Evolutionary conservation across 441 rosid species (phyloP), one percentile per base, ranked within the genome.

Genomic region (Pelargonium exstipulatum): DNA sequence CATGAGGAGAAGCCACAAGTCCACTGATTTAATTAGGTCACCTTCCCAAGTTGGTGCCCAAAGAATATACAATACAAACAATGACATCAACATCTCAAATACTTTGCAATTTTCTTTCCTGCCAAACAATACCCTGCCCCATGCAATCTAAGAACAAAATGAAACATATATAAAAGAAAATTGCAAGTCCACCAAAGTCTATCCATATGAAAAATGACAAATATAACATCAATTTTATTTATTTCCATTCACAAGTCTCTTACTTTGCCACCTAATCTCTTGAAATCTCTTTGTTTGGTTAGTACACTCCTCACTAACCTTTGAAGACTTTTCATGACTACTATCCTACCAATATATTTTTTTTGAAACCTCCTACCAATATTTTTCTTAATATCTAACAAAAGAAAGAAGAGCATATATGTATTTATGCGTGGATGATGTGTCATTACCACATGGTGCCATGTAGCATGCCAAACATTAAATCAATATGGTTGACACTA

Each of bases 11-110:
- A 13, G 4, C 16, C 32, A 26, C 14, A 48, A 48, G 53, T 48
- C 53, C 74, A 61, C 18, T 17, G 49, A 76, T 80, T 76, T 85
- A 24, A 24, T 24, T 24, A 82, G 90, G 86, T 82, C 71, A 83
- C 78, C 87, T 42, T 65, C 80, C 76, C 81, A 37, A 69, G 6
- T 45, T 55, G 18, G 40, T 71, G 74, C 67, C 73, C 12, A 57
- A 68, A 76, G 32, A 67, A 75, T 35, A 66, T 4, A 42, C 61
- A 26, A 68, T 57, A 6, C 20, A 35, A 8, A 22, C 6, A 17
- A 8, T 53, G 12, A 20, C 22, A 16, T 14, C 3, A 40, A 58
- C 20, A 3, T 4, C 7, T 9, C 40, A 55, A 1, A 0, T 20
- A 0, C 16, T 7, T 60, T 29, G 4, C 0, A 29, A 10, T 17